phyloP scores from a whole-genome alignment of 2,329 filamentous ascomycete genomes.

The Akanthomyces muscarius region DNA sequence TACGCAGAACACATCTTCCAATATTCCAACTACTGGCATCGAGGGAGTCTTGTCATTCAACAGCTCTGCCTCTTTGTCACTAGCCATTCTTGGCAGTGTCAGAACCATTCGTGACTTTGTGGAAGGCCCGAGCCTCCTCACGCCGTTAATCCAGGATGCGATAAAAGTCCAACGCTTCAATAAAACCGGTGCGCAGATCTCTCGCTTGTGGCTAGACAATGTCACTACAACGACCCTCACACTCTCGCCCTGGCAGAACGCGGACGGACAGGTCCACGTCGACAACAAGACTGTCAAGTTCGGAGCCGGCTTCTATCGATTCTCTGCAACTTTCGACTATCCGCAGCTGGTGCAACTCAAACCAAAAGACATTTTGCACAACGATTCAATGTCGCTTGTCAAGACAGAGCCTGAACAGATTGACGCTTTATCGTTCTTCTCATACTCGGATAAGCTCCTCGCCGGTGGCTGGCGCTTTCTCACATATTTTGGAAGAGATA shows the following conservation, averaged over 20 bases:
- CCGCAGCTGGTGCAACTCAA: constrained; percentile 55
- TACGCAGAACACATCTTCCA: constrained; percentile 1
- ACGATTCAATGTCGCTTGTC: constrained; percentile 42
- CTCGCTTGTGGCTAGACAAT: constrained; percentile 59
- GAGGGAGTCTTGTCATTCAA: constrained; percentile 54
- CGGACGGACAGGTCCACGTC: constrained; percentile 33
- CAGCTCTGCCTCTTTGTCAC: constrained; percentile 48
- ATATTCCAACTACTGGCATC: constrained; percentile 48
- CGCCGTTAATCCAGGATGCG: constrained; percentile 51
- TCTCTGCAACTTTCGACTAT: constrained; percentile 59
- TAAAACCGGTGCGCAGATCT: constrained; percentile 44
- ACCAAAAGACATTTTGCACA: constrained; percentile 46
- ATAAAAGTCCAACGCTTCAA: constrained; percentile 38
- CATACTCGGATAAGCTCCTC: constrained; percentile 58
- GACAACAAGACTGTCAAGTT: constrained; percentile 43
- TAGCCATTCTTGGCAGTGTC: constrained; percentile 59
- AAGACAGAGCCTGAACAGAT: constrained; percentile 42
- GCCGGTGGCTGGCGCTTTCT: constrained; percentile 64
- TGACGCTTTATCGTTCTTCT: constrained; percentile 57
- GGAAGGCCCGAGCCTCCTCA: constrained; percentile 52
- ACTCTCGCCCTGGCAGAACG: constrained; percentile 37
- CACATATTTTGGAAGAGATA: constrained; percentile 64
- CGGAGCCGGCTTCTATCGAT: constrained; percentile 50
- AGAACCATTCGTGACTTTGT: constrained; percentile 60
- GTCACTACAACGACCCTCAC: constrained; percentile 51